A percentile compares a stretch with the other conserved stretches of the same genome.
phyloP scores from a whole-genome alignment of 2,329 filamentous ascomycete species.

The Helicocarpus griseus region DNA sequence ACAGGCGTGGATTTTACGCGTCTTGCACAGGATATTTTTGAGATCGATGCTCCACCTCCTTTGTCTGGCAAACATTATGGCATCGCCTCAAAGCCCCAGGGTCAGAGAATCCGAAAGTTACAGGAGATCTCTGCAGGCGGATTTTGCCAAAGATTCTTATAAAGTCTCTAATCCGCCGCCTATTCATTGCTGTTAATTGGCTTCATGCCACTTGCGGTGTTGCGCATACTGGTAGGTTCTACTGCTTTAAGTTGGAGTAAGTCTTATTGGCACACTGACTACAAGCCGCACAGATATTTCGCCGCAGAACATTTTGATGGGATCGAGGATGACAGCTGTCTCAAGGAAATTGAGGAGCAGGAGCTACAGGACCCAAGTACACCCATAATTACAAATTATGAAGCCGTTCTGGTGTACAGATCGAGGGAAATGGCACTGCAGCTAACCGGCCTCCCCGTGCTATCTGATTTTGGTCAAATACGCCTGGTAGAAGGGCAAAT shows the following conservation, averaged over 20 bases:
- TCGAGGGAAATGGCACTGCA: conserved; percentile 6
- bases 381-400: conserved; percentile 6
- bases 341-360: conserved; percentile 10
- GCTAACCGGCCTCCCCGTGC: conserved; percentile 11
- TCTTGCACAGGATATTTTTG: conserved; percentile 18
- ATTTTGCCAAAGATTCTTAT: conserved; percentile 14
- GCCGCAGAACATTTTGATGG: conserved; percentile 11
- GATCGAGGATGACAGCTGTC: conserved; percentile 4
- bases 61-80: conserved; percentile 15
- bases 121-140: conserved; percentile 15
- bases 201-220: conserved; percentile 12
- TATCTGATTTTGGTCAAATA: conserved; percentile 19
- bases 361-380: conserved; percentile 5
- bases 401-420: conserved; percentile 6
- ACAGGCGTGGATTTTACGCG: conserved; percentile 16
- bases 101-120: conserved; percentile 16
- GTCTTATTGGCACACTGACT: background rate
- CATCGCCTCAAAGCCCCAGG: conserved; percentile 17
- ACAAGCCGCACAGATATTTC: conserved; percentile 9
- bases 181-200: conserved; percentile 14
- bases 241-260: no score
- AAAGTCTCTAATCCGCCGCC: conserved; percentile 12
- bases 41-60: conserved; percentile 11
- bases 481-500: conserved; percentile 3
- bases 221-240: conserved; percentile 18